Evolutionary conservation across 441 rosid species (phyloP).

Genomic region (Populus hybrid): DNA sequence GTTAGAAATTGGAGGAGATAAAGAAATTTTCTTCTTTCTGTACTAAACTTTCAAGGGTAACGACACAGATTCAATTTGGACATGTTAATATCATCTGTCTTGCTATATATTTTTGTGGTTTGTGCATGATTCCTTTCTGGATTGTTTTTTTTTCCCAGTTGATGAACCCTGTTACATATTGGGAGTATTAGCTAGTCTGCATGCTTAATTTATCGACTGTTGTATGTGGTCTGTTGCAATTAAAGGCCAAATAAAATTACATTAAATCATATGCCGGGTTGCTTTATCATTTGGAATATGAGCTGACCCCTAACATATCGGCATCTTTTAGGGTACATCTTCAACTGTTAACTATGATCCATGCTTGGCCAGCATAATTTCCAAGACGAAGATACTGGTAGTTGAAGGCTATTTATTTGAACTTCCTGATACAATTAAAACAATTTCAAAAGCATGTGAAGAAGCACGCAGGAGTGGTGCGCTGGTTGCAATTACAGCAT

Average conservation of each 20-base stretch:
- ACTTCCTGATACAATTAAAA: conserved; percentile 81
- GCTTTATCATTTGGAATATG: conserved; percentile 6
- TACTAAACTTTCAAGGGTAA: neutral
- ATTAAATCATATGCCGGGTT: neutral
- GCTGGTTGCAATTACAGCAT: conserved; percentile 87
- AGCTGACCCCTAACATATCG: conserved; percentile 4
- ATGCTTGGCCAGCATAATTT: conserved; percentile 65
- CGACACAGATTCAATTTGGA: neutral
- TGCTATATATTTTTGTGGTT: neutral
- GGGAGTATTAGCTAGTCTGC: neutral
- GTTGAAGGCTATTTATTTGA: conserved; percentile 97
- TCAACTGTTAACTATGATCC: conserved; percentile 69
- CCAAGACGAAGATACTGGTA: conserved; percentile 74
- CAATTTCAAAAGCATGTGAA: conserved; percentile 81
- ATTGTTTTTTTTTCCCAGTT: neutral
- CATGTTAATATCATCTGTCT: neutral
- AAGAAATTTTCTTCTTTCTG: neutral
- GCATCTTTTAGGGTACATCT: conserved; percentile 74
- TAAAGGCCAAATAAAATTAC: neutral
- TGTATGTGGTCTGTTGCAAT: neutral
- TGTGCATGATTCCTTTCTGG: neutral
- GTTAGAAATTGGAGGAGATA: neutral
- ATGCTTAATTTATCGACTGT: neutral
- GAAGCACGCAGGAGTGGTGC: conserved; percentile 79
- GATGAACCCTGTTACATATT: no score